Evolutionary conservation across 2,329 filamentous ascomycete genomes (phyloP).

Genomic region (Phialophora macrospora): DNA sequence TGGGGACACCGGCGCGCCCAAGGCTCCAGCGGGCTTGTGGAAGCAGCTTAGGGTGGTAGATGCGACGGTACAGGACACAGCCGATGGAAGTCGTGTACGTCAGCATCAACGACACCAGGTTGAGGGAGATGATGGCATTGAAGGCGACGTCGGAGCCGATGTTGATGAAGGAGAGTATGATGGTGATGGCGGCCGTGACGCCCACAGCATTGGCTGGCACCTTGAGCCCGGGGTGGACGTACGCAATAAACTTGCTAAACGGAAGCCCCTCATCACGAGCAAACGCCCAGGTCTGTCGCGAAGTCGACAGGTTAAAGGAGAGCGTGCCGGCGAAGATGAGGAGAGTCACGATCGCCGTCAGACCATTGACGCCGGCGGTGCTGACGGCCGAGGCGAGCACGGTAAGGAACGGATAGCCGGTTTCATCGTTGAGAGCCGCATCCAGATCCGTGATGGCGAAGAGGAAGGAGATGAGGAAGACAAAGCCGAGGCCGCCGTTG

Average conservation of each 20-base stretch:
- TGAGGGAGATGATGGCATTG: slow-evolving; percentile 49
- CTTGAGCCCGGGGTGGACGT: slow-evolving; percentile 29
- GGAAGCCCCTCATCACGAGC: slow-evolving; percentile 48
- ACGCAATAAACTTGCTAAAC: slow-evolving; percentile 46
- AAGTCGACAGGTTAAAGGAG: slow-evolving; percentile 46
- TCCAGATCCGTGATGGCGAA: slow-evolving; percentile 45
- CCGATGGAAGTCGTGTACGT: slow-evolving; percentile 57
- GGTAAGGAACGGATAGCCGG: slow-evolving; percentile 55
- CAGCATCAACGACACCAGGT: slow-evolving; percentile 54
- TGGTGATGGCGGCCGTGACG: slow-evolving; percentile 29
- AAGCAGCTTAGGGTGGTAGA: slow-evolving; percentile 46
- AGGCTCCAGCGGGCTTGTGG: slow-evolving; percentile 51
- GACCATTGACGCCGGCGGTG: slow-evolving; percentile 39
- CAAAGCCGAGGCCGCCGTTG: slow-evolving; percentile 51
- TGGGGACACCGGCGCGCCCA: slow-evolving; percentile 45
- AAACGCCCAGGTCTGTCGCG: slow-evolving; percentile 51
- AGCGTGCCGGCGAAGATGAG: slow-evolving; percentile 47
- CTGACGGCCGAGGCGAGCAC: slow-evolving; percentile 48
- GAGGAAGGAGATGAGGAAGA: slow-evolving; percentile 53
- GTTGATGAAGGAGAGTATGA: slow-evolving; percentile 33
- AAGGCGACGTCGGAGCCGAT: slow-evolving; percentile 36
- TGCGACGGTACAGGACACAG: slow-evolving; percentile 52
- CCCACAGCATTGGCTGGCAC: slow-evolving; percentile 35
- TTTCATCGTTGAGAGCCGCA: slow-evolving; percentile 48
- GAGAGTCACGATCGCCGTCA: slow-evolving; percentile 50